phyloP scores from a whole-genome alignment of 1,139 yeast species.

The Taphrina deformans region DNA sequence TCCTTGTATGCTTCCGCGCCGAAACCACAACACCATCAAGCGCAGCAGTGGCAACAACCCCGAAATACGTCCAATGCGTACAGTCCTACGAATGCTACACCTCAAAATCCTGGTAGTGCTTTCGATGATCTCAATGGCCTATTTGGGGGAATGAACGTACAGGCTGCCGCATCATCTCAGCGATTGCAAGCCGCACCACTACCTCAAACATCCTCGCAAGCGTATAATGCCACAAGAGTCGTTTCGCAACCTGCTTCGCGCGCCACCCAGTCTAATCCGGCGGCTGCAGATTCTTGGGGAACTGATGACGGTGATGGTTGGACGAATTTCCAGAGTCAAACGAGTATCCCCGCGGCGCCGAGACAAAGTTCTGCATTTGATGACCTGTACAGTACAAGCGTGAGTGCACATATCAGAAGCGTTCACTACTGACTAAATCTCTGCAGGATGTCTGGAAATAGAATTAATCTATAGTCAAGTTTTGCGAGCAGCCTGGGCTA shows the following conservation, averaged over 20 bases:
- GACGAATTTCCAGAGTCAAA: neutral
- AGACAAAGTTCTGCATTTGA: conserved; percentile 25
- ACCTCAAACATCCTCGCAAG: neutral
- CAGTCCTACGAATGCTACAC: neutral
- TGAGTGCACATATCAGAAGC: neutral
- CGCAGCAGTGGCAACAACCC: neutral
- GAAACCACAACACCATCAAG: conserved; percentile 36
- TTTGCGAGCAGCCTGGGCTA: too few species aligned
- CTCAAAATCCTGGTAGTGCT: neutral
- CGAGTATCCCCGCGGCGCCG: neutral
- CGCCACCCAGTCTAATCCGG: neutral
- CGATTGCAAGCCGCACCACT: neutral
- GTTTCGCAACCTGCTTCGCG: neutral
- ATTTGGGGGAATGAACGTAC: conserved; percentile 23
- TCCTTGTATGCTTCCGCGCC: conserved; percentile 80
- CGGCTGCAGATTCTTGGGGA: neutral
- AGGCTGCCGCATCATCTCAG: conserved; percentile 10
- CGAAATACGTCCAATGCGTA: neutral
- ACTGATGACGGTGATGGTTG: neutral
- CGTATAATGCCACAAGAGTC: neutral
- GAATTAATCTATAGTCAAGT: too few species aligned
- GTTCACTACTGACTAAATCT: too few species aligned
- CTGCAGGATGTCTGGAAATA: conserved; percentile 28
- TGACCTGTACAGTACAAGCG: conserved; percentile 29
- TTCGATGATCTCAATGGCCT: conserved; percentile 19